A percentile compares a stretch with the other conserved stretches of the same genome.
These are phyloP conservation scores for Coemansia sp. DNA, from an alignment of 192 early-diverging fungal genomes.

Conservation along the genomic window DNA sequence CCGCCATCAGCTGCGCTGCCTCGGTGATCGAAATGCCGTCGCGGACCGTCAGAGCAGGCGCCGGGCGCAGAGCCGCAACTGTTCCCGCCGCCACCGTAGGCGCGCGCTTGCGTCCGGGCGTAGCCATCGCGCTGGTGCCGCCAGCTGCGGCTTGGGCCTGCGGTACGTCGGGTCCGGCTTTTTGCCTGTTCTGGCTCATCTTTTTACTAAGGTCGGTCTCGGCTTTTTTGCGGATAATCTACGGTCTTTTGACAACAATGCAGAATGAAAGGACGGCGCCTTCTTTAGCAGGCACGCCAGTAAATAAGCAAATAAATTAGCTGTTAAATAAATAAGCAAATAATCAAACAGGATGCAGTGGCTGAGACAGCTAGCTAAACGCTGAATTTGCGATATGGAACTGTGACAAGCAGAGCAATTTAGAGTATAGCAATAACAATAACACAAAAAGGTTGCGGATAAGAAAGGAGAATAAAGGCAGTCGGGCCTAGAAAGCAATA, in stretches of 20 bases:
- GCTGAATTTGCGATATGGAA: too few relatives aligned
- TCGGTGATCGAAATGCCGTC: constrained; percentile 74
- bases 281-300: too few relatives aligned
- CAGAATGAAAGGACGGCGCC: not conserved
- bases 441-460: not conserved
- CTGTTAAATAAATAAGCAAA: constrained; percentile 11
- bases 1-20: constrained; percentile 93
- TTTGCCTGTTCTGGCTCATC: constrained; percentile 45
- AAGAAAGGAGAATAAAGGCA: not conserved
- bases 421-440: not conserved
- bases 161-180: constrained; percentile 20
- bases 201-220: constrained; percentile 70
- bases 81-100: constrained; percentile 59
- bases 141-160: constrained; percentile 8
- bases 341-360: too few relatives aligned
- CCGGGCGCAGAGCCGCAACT: constrained; percentile 83
- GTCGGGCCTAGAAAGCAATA: not conserved
- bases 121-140: constrained; percentile 14
- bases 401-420: not conserved
- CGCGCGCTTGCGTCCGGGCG: constrained; percentile 34
- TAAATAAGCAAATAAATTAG: constrained; percentile 12
- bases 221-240: constrained; percentile 74
- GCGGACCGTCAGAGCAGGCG: constrained; percentile 81
- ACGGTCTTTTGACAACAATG: not conserved
- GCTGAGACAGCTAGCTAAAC: too few relatives aligned